These are phyloP conservation scores for Podospora fimiseda DNA, from an alignment of 495 filamentous ascomycete genomes.

Conservation along the genomic window DNA sequence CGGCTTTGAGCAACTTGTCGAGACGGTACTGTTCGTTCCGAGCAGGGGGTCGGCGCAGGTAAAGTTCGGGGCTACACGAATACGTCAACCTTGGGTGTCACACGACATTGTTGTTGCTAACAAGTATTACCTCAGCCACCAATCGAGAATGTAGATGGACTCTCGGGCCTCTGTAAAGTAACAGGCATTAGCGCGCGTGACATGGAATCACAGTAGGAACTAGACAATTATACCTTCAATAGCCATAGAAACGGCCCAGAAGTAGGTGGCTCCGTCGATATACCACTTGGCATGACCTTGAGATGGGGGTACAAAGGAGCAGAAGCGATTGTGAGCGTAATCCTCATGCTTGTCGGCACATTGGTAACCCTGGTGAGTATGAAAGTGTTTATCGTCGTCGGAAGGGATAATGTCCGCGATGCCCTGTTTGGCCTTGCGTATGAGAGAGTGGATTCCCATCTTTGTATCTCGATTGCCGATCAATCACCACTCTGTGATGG, in stretches of 20 bases:
- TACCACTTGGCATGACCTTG: conserved; percentile 92
- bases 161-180: conserved; percentile 56
- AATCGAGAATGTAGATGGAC: conserved; percentile 90
- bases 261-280: conserved; percentile 88
- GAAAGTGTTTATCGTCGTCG: conserved; percentile 32
- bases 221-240: conserved; percentile 51
- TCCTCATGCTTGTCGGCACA: conserved; percentile 28
- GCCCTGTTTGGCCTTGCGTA: conserved; percentile 15
- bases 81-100: neutral
- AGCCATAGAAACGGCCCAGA: conserved; percentile 81
- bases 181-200: neutral
- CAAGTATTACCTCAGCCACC: conserved; percentile 63
- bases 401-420: conserved; percentile 29
- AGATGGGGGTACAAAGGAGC: conserved; percentile 81
- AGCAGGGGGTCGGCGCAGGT: conserved; percentile 78
- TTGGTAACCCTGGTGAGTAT: conserved; percentile 31
- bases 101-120: neutral
- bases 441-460: conserved; percentile 14
- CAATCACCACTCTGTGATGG: too few relatives aligned
- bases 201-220: neutral
- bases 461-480: neutral
- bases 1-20: conserved; percentile 81
- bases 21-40: conserved; percentile 79
- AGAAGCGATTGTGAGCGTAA: conserved; percentile 58
- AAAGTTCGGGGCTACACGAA: conserved; percentile 63